Evolutionary conservation across 192 early-diverging fungal genomes (phyloP), one percentile per base, ranked within the genome.

Genomic region (Coemansia sp.): DNA sequence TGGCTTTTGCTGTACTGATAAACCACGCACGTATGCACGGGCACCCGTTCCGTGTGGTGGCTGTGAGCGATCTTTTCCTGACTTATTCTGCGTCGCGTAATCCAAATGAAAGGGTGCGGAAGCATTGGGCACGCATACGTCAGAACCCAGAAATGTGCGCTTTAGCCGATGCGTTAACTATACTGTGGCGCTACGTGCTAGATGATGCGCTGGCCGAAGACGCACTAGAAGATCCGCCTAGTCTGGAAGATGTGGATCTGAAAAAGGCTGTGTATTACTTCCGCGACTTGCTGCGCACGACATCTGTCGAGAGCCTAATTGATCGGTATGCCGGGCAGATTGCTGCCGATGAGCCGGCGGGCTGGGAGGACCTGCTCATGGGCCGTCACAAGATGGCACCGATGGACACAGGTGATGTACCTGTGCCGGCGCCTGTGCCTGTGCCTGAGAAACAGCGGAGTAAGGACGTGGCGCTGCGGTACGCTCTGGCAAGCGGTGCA

Each of bases 151-250:
- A 29, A 13, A 45, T 32, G 11, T 17, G 2, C 2, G 14, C 27
- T 6, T 24, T 51, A 27, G 14, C 23, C 39, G 52, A 37, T 0
- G 13, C 29, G 4, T 17, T 75, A 20, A 15, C 18, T 8, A 17
- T 11, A 0, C 24, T 75, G 4, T 75, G 72, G 64, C 35, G 27
- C n/a, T 55, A 50, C 22, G 56, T 59, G 24, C 44, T 67, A 28
- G 42, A 46, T 22, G 72, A 75, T 33, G 72, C 72, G 0, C 27
- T 75, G 2, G 30, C 14, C 8, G 29, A 19, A 7, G 72, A 57
- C 3, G 30, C 28, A 13, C 33, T 75, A 28, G 24, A 9, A 0
- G 56, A 75, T 32, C 14, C 43, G 17, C 48, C 56, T 0, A 56
- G 57, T 11, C 9, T 64, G 20, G 45, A 51, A 7, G 27, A 34